A percentile compares a stretch with the other conserved stretches of the same genome.
Evolutionary conservation across 1,284 basidiomycete species (phyloP).

Genomic region (Veloboletus limbatus): DNA sequence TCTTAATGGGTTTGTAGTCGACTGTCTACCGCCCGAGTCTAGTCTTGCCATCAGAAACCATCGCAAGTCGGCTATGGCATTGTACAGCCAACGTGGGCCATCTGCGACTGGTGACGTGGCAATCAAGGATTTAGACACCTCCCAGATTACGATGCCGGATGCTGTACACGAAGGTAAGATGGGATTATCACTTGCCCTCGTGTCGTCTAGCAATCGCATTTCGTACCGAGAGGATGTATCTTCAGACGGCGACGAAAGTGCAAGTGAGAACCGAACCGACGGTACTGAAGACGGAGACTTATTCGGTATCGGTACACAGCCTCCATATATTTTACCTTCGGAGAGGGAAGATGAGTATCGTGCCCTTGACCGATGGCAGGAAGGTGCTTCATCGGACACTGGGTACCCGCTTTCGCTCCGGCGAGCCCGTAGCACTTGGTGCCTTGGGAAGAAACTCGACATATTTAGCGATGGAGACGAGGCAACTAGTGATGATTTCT

Average conservation of each 20-base stretch:
- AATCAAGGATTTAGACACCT: neutral
- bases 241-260: neutral
- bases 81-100: neutral
- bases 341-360: neutral
- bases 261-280: neutral
- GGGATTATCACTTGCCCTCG: neutral
- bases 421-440: neutral
- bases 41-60: neutral
- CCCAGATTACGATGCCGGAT: neutral
- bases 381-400: neutral
- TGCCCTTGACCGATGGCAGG: neutral
- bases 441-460: neutral
- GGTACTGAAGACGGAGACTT: neutral
- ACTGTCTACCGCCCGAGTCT: neutral
- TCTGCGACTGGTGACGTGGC: neutral
- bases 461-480: neutral
- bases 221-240: neutral
- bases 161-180: neutral
- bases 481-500: slow-evolving; percentile 1
- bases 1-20: neutral
- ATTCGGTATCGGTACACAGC: neutral
- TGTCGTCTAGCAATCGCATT: neutral
- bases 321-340: neutral
- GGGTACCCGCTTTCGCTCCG: neutral
- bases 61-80: neutral